Conservation (phyloP, 1,284 basidiomycete genomes). For the Leccinum subrobustum region DNA sequence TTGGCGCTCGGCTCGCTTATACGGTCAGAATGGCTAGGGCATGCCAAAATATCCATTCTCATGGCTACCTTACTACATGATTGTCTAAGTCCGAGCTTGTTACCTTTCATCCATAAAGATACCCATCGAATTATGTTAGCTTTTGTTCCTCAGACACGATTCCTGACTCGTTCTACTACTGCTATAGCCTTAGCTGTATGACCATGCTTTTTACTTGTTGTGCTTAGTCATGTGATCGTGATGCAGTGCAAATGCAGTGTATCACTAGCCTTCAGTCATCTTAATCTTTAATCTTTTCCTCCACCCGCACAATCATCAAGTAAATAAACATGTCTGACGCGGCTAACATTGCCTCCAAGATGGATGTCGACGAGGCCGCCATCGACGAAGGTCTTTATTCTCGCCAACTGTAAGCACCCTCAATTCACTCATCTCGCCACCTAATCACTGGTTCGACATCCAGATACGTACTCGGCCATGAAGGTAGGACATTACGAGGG, state of each 20-base stretch:
- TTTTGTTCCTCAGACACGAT: not conserved
- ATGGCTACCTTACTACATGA: constrained; percentile 12
- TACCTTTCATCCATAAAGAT: not conserved
- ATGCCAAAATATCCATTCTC: constrained; percentile 18
- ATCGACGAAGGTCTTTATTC: constrained; percentile 95
- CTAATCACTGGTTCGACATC: constrained; percentile 23
- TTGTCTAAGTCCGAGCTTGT: not conserved
- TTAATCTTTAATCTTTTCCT: constrained; percentile 4
- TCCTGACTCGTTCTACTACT: not conserved
- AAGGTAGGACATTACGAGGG: constrained; percentile 55
- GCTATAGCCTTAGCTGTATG: too few species aligned
- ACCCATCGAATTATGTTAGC: not conserved
- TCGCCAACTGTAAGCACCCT: constrained; percentile 81
- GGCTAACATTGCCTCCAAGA: constrained; percentile 52
- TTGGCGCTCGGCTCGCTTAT: constrained; percentile 23
- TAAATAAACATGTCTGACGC: constrained; percentile 47
- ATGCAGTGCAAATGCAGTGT: not conserved
- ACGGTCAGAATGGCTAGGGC: constrained; percentile 19
- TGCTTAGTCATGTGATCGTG: constrained; percentile 31
- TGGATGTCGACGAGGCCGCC: constrained; percentile 82
- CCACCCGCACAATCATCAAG: constrained; percentile 2
- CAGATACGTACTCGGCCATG: constrained; percentile 95
- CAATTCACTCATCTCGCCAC: constrained; percentile 11
- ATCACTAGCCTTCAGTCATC: not conserved
- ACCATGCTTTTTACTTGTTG: not conserved